phyloP scores from a whole-genome alignment of 2,329 filamentous ascomycete genomes.

The Alternaria tenuissima region DNA sequence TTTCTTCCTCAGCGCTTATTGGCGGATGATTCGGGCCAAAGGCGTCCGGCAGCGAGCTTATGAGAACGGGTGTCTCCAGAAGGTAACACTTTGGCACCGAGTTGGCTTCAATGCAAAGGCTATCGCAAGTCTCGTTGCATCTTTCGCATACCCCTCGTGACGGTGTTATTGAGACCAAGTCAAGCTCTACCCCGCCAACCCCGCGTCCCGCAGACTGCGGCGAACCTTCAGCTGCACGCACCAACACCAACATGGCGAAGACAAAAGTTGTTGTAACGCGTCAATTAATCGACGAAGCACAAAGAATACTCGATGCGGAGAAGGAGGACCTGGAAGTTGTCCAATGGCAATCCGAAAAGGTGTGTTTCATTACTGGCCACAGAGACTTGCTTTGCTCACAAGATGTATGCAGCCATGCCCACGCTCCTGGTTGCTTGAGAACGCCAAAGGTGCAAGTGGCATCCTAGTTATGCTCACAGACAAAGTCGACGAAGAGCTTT shows the following conservation, averaged over 20 bases:
- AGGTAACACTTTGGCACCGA: neutral
- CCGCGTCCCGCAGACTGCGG: constrained; percentile 27
- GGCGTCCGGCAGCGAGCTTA: neutral
- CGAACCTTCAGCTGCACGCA: constrained; percentile 15
- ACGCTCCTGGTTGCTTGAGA: constrained; percentile 39
- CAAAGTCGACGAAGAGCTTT: constrained; percentile 36
- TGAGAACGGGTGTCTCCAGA: neutral
- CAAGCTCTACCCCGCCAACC: constrained; percentile 25
- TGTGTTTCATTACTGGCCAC: neutral
- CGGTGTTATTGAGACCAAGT: constrained; percentile 3
- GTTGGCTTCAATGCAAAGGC: constrained; percentile 13
- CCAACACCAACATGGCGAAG: constrained; percentile 30
- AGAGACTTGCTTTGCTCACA: constrained; percentile 7
- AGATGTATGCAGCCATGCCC: constrained; percentile 32
- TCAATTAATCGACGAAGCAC: constrained; percentile 33
- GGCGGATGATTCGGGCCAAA: constrained; percentile 32
- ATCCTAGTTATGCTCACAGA: constrained; percentile 42
- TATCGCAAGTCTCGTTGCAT: constrained; percentile 21
- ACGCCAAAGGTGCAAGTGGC: constrained; percentile 34
- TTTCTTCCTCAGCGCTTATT: constrained; percentile 19
- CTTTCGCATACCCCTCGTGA: constrained; percentile 1
- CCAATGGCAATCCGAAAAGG: constrained; percentile 42
- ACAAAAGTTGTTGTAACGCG: constrained; percentile 43
- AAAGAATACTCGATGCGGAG: constrained; percentile 29
- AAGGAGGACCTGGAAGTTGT: constrained; percentile 33